phyloP scores from a whole-genome alignment of 2,329 filamentous ascomycete species.

The Epichloe hybrida region DNA sequence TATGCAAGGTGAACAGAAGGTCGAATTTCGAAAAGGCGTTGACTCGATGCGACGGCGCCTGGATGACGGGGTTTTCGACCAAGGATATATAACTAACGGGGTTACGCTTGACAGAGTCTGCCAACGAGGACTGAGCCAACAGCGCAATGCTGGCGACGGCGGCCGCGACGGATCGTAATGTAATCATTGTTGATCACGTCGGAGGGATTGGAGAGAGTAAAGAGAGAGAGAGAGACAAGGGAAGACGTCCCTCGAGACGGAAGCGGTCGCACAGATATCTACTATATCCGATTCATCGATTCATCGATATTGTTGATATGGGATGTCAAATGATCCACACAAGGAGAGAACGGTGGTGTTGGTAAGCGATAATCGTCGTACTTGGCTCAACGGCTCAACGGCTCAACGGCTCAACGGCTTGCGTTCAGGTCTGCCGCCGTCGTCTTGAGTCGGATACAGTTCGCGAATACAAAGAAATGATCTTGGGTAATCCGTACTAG shows the following conservation, averaged over 20 bases:
- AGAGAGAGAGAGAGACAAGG: neutral
- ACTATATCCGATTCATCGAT: constrained; percentile 1
- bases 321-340: neutral
- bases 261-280: neutral
- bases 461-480: too few species aligned
- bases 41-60: constrained; percentile 65
- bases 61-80: constrained; percentile 62
- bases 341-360: neutral
- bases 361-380: neutral
- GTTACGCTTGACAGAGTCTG: constrained; percentile 60
- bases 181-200: constrained; percentile 12
- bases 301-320: neutral
- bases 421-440: too few species aligned
- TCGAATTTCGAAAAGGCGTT: constrained; percentile 76
- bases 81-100: constrained; percentile 62
- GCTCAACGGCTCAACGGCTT: too few species aligned
- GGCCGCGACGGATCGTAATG: constrained; percentile 12
- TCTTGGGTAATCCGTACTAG: too few species aligned
- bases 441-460: too few species aligned
- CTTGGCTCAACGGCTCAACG: too few species aligned
- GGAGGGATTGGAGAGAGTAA: neutral
- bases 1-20: constrained; percentile 63
- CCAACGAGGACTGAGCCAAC: constrained; percentile 19
- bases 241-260: constrained; percentile 2
- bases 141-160: constrained; percentile 13